Base-by-base conservation (phyloP, 495 filamentous ascomycete genomes). In the Xeromyces bisporus region DNA sequence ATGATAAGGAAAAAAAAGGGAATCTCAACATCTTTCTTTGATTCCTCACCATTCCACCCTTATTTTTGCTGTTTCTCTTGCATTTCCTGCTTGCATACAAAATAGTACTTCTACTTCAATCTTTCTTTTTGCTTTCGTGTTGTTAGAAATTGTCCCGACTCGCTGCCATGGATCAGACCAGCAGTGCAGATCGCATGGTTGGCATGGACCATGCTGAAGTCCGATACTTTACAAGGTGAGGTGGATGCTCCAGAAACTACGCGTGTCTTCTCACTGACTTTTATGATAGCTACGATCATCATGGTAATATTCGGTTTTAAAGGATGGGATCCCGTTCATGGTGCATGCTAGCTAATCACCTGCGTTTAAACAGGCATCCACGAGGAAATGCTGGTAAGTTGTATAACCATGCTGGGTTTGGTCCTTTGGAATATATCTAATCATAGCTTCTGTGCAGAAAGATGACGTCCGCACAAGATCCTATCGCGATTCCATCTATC, bases 301-400 rank as follows among this genome's bases (percentile, higher is more conserved):
- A 93, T 68, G 85, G 83, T 91, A 69, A 60, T 31, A 41, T 27
- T n/a, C 3, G 6, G 38, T 37, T 24, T 24, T 23, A n/a, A n/a
- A n/a, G n/a, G n/a, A n/a, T n/a, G n/a, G n/a, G n/a, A n/a, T n/a
- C n/a, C n/a, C n/a, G n/a, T n/a, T 26, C 12, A 33, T 35, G 27
- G 36, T 36, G 15, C 23, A 8, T 17, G 23, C 21, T 37, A 26
- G 26, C 15, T 15, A 37, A 27, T 35, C 18, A 12, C 2, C n/a
- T n/a, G n/a, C n/a, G n/a, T n/a, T n/a, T n/a, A n/a, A n/a, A n/a
- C 50, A 91, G 83, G 85, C 49, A 93, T 94, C 42, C 85, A 94
- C 48, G 85, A 94, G 66, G 85, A 94, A 59, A 94, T 94, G 85
- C 62, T 94, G 70, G 84, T 93, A 62, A 57, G 80, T 77, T 43